Base-by-base conservation (phyloP, 1,139 yeast genomes). In the Yamadazyma dushanensis region DNA sequence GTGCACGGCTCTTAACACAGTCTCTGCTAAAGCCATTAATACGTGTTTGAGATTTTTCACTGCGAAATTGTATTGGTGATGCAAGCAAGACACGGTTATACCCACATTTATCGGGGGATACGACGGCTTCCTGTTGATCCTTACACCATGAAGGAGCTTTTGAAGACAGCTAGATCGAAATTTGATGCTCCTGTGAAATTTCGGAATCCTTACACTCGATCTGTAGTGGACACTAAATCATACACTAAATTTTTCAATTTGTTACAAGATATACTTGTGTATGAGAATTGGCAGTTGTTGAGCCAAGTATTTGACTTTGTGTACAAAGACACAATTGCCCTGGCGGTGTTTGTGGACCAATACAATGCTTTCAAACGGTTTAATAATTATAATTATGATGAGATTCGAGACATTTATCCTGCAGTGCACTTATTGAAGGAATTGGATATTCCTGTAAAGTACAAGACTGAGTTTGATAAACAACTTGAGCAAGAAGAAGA, bases 21-120 rank as follows among this genome's bases (percentile, higher is more conserved):
- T 66, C 48, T 78, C 83, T 24, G 83, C 71, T 42, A 80, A 64
- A 5, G 86, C 83, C 87, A 80, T 80, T 36, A 16, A 21, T 26
- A 17, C 27, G 27, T 25, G 27, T 25, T 25, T 5, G 17, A 14
- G 27, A 20, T 18, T 16, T 29, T 30, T 30, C 32, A 21, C 8
- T 13, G 23, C 32, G 32, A 16, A 15, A 3, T 27, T 4, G 8
- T 16, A 10, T 26, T 11, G n/a, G 8, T 16, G 16, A 32, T 22
- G 32, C 17, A 26, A 23, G 32, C 27, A n/a, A 22, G 16, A n/a
- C 13, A 8, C 11, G 25, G 18, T 16, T 41, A 41, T 29, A 31
- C 29, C 21, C 29, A 37, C 8, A 13, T 41, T 3, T 33, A 31
- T 15, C 49, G 56, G 30, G 44, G 56, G 23, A 43, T 60, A 26